These are phyloP conservation scores for Citrus inodora DNA, from an alignment of 345 rosid species.

Conservation along the genomic window DNA sequence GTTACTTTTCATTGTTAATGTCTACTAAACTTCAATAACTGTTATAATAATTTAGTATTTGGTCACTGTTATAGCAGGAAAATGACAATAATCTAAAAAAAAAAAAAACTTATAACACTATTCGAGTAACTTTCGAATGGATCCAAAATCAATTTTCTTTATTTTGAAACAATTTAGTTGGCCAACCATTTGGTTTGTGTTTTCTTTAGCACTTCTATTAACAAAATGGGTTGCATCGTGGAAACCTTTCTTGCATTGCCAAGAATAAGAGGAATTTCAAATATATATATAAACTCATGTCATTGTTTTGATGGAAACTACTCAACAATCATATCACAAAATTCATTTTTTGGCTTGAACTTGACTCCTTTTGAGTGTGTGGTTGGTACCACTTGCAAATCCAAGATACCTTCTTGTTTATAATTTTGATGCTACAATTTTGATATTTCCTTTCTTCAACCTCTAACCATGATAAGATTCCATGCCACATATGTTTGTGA, in stretches of 20 bases:
- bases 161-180: neutral
- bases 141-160: neutral
- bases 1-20: too few species aligned
- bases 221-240: neutral
- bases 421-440: neutral
- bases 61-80: too few species aligned
- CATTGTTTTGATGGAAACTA: slow-evolving; percentile 5
- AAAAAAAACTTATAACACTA: neutral
- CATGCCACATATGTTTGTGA: neutral
- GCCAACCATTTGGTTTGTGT: too few species aligned
- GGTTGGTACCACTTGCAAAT: neutral
- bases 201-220: neutral
- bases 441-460: neutral
- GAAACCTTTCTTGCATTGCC: neutral
- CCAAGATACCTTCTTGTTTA: neutral
- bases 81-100: too few species aligned
- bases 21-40: too few species aligned
- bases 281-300: neutral
- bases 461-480: neutral
- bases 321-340: neutral
- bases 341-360: neutral
- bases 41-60: too few species aligned
- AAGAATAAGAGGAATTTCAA: neutral
- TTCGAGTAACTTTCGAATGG: neutral
- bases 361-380: neutral